Evolutionary conservation across 441 rosid species (phyloP).

Genomic region (Gossypium trilobum): DNA sequence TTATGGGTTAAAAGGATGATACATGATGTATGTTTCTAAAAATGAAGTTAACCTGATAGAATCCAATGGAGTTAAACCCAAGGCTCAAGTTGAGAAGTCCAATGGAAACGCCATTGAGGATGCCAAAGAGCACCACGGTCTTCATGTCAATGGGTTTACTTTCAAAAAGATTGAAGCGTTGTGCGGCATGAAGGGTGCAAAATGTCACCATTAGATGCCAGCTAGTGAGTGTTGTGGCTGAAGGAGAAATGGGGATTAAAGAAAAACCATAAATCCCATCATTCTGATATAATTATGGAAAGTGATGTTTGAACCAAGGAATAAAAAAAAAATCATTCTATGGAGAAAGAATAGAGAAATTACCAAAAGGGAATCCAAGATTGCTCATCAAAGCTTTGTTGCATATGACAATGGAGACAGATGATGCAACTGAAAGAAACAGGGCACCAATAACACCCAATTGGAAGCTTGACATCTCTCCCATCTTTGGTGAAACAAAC

Average conservation of each 20-base stretch:
- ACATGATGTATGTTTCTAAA: neutral
- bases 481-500: conserved; percentile 38
- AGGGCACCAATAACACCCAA: conserved; percentile 85
- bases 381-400: conserved; percentile 97
- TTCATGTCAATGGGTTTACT: conserved; percentile 69
- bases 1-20: neutral
- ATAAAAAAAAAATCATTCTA: neutral
- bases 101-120: conserved; percentile 88
- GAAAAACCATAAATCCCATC: neutral
- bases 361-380: conserved; percentile 97
- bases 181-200: conserved; percentile 80
- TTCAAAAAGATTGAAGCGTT: conserved; percentile 68
- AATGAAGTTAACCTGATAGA: conserved; percentile 54
- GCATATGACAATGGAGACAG: conserved; percentile 95
- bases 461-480: conserved; percentile 78
- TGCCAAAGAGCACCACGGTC: conserved; percentile 82
- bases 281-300: neutral
- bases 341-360: conserved; percentile 3
- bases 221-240: conserved; percentile 89
- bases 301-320: neutral
- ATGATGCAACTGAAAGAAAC: conserved; percentile 89
- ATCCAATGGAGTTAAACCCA: conserved; percentile 92
- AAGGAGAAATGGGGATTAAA: neutral
- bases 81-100: conserved; percentile 89
- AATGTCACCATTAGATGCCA: conserved; percentile 95